Evolutionary conservation across 805 yeast genomes (phyloP).

Genomic region (Teunomyces barrocoloradensis): DNA sequence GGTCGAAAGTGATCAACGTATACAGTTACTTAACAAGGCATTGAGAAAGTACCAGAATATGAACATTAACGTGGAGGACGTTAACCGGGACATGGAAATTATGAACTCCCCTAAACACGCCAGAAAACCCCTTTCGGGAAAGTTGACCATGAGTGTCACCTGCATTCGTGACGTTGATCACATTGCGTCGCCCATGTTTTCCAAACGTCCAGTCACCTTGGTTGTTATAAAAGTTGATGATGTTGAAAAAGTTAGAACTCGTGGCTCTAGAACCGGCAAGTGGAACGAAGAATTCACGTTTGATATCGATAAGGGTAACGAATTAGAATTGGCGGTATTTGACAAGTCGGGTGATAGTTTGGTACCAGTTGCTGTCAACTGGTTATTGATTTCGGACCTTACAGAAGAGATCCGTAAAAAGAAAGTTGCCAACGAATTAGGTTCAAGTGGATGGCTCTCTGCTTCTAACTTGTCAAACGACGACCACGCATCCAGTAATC

Average conservation of each 20-base stretch:
- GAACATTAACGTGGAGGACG: slow-evolving; percentile 67
- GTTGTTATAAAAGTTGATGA: slow-evolving; percentile 86
- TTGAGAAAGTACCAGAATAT: slow-evolving; percentile 86
- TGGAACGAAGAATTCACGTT: slow-evolving; percentile 83
- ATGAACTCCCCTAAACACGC: slow-evolving; percentile 70
- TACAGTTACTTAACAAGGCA: slow-evolving; percentile 78
- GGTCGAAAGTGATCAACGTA: slow-evolving; percentile 78
- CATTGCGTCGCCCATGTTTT: slow-evolving; percentile 76
- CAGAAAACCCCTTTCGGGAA: slow-evolving; percentile 82
- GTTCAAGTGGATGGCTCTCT: slow-evolving; percentile 81
- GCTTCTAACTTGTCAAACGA: slow-evolving; percentile 54
- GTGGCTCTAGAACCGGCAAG: slow-evolving; percentile 69
- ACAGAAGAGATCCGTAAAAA: slow-evolving; percentile 93
- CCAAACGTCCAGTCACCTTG: slow-evolving; percentile 75
- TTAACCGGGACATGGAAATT: slow-evolving; percentile 62
- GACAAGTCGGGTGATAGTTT: slow-evolving; percentile 67
- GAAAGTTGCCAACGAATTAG: slow-evolving; percentile 72
- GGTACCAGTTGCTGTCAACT: slow-evolving; percentile 87
- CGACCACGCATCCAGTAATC: neutral
- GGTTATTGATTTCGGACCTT: slow-evolving; percentile 88
- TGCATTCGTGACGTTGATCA: slow-evolving; percentile 91
- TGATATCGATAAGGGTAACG: slow-evolving; percentile 87
- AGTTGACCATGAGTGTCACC: slow-evolving; percentile 66
- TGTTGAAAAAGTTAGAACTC: slow-evolving; percentile 74
- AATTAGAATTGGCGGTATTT: slow-evolving; percentile 81